Evolutionary conservation across 805 yeast species (phyloP).

Genomic region (Vanderwaltozyma polyspora): DNA sequence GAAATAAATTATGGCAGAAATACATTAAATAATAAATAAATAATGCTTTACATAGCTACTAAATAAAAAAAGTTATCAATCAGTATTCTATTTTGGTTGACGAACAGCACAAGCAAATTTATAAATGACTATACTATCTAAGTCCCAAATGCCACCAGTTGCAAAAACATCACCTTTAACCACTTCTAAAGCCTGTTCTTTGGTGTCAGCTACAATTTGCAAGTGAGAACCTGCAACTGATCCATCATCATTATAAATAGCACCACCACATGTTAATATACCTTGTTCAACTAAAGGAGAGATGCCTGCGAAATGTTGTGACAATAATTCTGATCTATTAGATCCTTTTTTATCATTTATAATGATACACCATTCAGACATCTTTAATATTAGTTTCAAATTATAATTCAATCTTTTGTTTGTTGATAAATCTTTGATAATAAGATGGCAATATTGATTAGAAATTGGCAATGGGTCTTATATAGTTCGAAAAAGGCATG

Average conservation of each 20-base stretch:
- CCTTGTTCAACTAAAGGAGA: constrained; percentile 35
- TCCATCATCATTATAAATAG: constrained; percentile 37
- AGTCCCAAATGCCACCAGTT: constrained; percentile 65
- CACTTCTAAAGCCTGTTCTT: constrained; percentile 53
- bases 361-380: constrained; percentile 57
- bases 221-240: constrained; percentile 49
- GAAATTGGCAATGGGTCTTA: too few relatives aligned
- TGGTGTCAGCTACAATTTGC: constrained; percentile 52
- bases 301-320: constrained; percentile 41
- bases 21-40: too few relatives aligned
- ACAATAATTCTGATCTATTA: constrained; percentile 43
- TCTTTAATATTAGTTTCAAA: too few relatives aligned
- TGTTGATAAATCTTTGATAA: too few relatives aligned
- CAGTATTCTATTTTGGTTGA: too few relatives aligned
- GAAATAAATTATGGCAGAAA: too few relatives aligned
- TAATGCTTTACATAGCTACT: too few relatives aligned
- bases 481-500: too few relatives aligned
- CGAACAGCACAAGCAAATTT: constrained; percentile 43
- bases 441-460: too few relatives aligned
- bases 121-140: constrained; percentile 46
- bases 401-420: too few relatives aligned
- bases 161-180: constrained; percentile 55
- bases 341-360: constrained; percentile 59
- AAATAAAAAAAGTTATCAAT: too few relatives aligned
- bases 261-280: constrained; percentile 39